phyloP scores from a whole-genome alignment of 2,329 filamentous ascomycete genomes.

The Coniochaeta prunicola region DNA sequence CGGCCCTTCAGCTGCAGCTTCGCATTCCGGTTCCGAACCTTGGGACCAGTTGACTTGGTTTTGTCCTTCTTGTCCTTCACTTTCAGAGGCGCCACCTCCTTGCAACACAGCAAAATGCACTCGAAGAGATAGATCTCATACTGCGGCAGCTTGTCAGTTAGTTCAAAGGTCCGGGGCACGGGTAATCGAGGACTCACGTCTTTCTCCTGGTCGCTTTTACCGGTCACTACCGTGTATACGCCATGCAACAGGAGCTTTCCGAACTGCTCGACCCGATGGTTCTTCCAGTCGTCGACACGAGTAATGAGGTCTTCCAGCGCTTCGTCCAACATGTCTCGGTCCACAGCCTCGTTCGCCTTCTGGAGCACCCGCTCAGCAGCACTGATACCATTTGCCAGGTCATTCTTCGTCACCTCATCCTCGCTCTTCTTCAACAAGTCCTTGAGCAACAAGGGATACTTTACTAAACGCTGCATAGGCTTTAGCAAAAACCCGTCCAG shows the following conservation, averaged over 20 bases:
- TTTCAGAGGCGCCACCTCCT: slow-evolving; percentile 84
- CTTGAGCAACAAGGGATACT: slow-evolving; percentile 88
- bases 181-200: slow-evolving; percentile 53
- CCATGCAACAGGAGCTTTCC: slow-evolving; percentile 83
- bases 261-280: slow-evolving; percentile 83
- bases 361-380: slow-evolving; percentile 75
- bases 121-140: slow-evolving; percentile 98
- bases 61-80: slow-evolving; percentile 69
- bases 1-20: slow-evolving; percentile 93
- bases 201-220: slow-evolving; percentile 83
- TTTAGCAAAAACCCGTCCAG: slow-evolving; percentile 91
- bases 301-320: slow-evolving; percentile 73
- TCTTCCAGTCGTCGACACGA: slow-evolving; percentile 96
- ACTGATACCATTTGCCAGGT: slow-evolving; percentile 70
- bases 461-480: slow-evolving; percentile 90
- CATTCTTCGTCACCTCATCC: slow-evolving; percentile 60
- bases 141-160: slow-evolving; percentile 34
- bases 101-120: slow-evolving; percentile 91
- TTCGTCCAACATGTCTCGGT: slow-evolving; percentile 76
- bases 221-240: slow-evolving; percentile 85
- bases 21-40: slow-evolving; percentile 56
- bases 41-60: slow-evolving; percentile 47
- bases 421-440: slow-evolving; percentile 83
- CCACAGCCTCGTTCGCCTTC: slow-evolving; percentile 85
- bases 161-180: background rate